Base-by-base conservation (phyloP, 1,284 basidiomycete species). In the Ganoderma meredithae region DNA sequence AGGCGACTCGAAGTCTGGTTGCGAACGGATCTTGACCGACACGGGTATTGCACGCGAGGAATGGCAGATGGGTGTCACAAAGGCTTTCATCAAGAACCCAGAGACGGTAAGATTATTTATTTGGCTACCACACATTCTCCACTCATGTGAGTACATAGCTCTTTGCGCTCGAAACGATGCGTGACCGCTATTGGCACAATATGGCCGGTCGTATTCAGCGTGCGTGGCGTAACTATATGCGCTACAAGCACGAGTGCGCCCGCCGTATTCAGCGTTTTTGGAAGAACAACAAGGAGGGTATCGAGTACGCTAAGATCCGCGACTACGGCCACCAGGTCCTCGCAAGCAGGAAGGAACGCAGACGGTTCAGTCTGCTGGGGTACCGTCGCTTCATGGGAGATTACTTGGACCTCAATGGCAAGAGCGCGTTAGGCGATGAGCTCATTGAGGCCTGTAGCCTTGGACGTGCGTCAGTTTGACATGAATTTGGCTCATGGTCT, bases 41-140 rank as follows among this genome's bases (percentile, higher is more conserved):
- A 97, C 96, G 17, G 97, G 97, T 56, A 99, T 99, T 74, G 89
- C 95, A 2, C 92, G 90, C 75, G 97, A 99, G 66, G 97, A 99
- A 81, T 99, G 97, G 97, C 97, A 99, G 82, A 98, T 99, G 96
- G 97, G 98, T 72, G 90, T 93, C 2, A 98, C 97, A 13, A 99
- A 99, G 78, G 97, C 97, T 0, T 99, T 99, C 80, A 99, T 99
- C 83, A 99, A 99, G 87, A 99, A 97, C 79, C 97, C 97, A 0
- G 97, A 99, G 81, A 99, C 97, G 49, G 95, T 96, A 76, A 73
- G 88, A 64, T 6, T 61, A 15, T 61, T 15, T 69, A 22, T 49
- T 22, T 0, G 27, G 53, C 65, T 62, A 59, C 65, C 25, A n/a
- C 9, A 41, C 10, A 22, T 8, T 40, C 19, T n/a, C 22, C 36